phyloP scores from a whole-genome alignment of 2,329 filamentous ascomycete species.

The Ophioceras dolichostomum region DNA sequence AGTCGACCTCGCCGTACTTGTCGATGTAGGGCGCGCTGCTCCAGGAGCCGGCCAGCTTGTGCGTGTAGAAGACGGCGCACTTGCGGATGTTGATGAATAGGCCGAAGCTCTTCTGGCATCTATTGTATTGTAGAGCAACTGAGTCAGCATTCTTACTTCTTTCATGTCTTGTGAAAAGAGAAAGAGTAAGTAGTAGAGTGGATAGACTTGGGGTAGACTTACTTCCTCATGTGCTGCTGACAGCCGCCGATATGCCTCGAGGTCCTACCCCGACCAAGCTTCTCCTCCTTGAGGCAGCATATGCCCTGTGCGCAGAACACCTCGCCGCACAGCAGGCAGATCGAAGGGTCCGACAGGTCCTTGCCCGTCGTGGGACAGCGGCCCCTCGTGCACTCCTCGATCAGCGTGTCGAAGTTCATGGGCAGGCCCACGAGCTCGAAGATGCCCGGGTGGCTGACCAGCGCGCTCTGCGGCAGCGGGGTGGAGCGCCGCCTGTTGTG shows the following conservation, averaged over 20 bases:
- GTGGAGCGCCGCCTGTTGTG: constrained; percentile 16
- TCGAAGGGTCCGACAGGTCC: constrained; percentile 77
- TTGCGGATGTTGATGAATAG: constrained; percentile 95
- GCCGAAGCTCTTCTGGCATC: constrained; percentile 82
- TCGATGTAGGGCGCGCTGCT: constrained; percentile 87
- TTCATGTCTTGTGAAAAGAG: not conserved
- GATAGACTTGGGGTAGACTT: constrained; percentile 24
- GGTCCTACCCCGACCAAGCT: constrained; percentile 25
- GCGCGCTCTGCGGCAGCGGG: constrained; percentile 20
- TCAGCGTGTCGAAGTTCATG: constrained; percentile 81
- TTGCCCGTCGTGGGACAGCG: constrained; percentile 84
- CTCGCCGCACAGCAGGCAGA: constrained; percentile 93
- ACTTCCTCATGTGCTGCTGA: constrained; percentile 83
- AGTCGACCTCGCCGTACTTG: constrained; percentile 88
- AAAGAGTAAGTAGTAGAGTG: not conserved
- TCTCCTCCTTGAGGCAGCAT: constrained; percentile 65
- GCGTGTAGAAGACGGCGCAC: constrained; percentile 81
- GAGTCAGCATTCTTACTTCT: not conserved
- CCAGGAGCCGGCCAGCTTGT: constrained; percentile 72
- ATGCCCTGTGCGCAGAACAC: constrained; percentile 92
- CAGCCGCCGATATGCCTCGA: constrained; percentile 59
- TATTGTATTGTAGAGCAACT: constrained; percentile 19
- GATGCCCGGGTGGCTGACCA: constrained; percentile 71
- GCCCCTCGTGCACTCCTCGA: constrained; percentile 77
- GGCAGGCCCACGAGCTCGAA: constrained; percentile 90